phyloP scores from a whole-genome alignment of 768 basidiomycete genomes.

The Auricularia auricula-judae region DNA sequence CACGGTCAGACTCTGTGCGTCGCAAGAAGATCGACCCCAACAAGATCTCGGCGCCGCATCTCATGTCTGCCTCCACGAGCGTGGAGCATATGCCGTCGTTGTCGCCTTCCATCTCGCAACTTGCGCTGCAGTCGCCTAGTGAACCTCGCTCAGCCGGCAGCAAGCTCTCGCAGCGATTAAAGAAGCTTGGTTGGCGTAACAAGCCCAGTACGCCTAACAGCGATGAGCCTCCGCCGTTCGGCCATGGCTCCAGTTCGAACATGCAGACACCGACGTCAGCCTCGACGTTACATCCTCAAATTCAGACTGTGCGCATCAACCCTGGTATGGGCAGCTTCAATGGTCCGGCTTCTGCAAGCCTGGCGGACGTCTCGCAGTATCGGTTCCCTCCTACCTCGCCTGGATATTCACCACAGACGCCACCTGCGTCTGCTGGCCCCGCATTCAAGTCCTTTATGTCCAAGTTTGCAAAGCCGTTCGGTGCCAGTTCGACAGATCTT shows the following conservation, averaged over 20 bases:
- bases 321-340: conserved; percentile 21
- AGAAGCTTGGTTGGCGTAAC: conserved; percentile 53
- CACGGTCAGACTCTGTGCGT: background rate
- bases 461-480: conserved; percentile 31
- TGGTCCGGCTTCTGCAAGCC: conserved; percentile 26
- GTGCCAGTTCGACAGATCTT: background rate
- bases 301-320: conserved; percentile 24
- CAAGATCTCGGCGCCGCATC: conserved; percentile 54
- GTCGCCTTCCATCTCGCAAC: conserved; percentile 23
- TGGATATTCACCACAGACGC: conserved; percentile 27
- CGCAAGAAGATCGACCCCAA: conserved; percentile 50
- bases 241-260: background rate
- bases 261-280: background rate
- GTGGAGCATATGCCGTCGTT: conserved; percentile 57
- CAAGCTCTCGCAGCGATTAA: conserved; percentile 65
- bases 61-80: conserved; percentile 57
- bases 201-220: conserved; percentile 36
- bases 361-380: conserved; percentile 41
- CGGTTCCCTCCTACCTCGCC: conserved; percentile 38
- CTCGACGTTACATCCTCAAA: conserved; percentile 14
- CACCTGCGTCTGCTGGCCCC: conserved; percentile 63
- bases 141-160: conserved; percentile 13
- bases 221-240: conserved; percentile 26
- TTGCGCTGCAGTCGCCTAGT: conserved; percentile 22
- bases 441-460: conserved; percentile 75